Evolutionary conservation across 2,329 filamentous ascomycete genomes (phyloP).

Genomic region (Sporothrix luriei): DNA sequence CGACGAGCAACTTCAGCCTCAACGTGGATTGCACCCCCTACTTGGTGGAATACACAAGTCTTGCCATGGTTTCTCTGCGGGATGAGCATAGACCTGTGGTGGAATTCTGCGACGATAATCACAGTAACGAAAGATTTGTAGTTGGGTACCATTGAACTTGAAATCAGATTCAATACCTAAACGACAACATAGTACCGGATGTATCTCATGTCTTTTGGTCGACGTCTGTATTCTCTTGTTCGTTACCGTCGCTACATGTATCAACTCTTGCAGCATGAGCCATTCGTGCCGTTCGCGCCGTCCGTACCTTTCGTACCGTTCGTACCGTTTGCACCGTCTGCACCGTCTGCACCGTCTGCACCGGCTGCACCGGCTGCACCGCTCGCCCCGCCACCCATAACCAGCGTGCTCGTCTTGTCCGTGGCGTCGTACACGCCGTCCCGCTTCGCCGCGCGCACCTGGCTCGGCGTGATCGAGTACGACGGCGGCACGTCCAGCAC

Average conservation of each 20-base stretch:
- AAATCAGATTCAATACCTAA: background rate
- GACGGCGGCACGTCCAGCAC: slow-evolving; percentile 79
- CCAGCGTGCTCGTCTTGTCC: slow-evolving; percentile 53
- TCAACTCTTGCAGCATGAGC: slow-evolving; percentile 29
- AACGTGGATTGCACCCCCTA: background rate
- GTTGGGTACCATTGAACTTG: background rate
- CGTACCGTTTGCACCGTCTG: background rate
- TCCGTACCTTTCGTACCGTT: background rate
- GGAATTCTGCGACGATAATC: background rate
- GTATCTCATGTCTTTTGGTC: background rate
- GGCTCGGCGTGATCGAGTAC: slow-evolving; percentile 71
- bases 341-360: background rate
- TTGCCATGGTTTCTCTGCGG: background rate
- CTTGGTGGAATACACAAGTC: background rate
- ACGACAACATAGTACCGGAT: too few relatives aligned
- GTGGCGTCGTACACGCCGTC: slow-evolving; percentile 50
- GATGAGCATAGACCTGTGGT: background rate
- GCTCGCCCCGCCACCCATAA: slow-evolving; percentile 2
- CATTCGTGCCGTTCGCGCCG: background rate
- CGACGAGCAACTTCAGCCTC: slow-evolving; percentile 2
- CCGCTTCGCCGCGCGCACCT: slow-evolving; percentile 56
- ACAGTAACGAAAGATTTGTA: background rate
- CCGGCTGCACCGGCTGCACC: background rate
- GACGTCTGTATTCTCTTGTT: background rate
- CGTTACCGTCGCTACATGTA: background rate